Evolutionary conservation across 352 stramenopile species (phyloP).

Genomic region (Phytophthora capsici): DNA sequence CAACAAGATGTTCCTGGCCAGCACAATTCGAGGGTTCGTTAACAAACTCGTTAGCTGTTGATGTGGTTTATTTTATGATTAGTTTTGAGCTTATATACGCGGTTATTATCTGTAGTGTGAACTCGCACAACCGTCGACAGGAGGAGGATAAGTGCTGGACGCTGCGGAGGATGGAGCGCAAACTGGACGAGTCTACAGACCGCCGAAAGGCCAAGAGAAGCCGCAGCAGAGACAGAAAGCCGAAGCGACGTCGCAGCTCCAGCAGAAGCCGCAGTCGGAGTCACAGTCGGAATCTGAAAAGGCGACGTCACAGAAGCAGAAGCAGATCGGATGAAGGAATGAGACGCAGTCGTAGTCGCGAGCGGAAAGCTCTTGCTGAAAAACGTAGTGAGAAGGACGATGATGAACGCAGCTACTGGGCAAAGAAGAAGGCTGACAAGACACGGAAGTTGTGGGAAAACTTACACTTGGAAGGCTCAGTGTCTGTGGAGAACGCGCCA

Average conservation of each 20-base stretch:
- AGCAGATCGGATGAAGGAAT: background rate
- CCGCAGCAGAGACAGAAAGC: slow-evolving; percentile 28
- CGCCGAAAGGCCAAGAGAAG: slow-evolving; percentile 6
- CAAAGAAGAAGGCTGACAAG: slow-evolving; percentile 61
- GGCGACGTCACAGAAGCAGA: background rate
- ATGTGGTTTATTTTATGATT: background rate
- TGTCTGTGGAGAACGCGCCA: slow-evolving; percentile 60
- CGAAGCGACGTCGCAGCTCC: slow-evolving; percentile 9
- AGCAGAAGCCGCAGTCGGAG: slow-evolving; percentile 29
- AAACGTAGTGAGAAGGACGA: background rate
- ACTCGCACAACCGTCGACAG: slow-evolving; percentile 68
- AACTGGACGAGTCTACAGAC: slow-evolving; percentile 32
- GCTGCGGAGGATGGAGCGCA: slow-evolving; percentile 45
- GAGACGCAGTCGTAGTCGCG: slow-evolving; percentile 27
- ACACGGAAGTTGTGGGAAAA: slow-evolving; percentile 62
- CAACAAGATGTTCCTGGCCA: slow-evolving; percentile 72
- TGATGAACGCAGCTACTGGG: slow-evolving; percentile 63
- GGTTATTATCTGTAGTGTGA: slow-evolving; percentile 40
- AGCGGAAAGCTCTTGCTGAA: slow-evolving; percentile 3
- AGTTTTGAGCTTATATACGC: background rate
- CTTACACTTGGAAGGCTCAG: slow-evolving; percentile 40
- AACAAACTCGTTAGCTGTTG: slow-evolving; percentile 36
- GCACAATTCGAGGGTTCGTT: slow-evolving; percentile 66
- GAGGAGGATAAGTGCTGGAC: slow-evolving; percentile 74
- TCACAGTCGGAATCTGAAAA: slow-evolving; percentile 7